phyloP scores from a whole-genome alignment of 2,329 filamentous ascomycete species.

The Fonsecaea pugnacius region DNA sequence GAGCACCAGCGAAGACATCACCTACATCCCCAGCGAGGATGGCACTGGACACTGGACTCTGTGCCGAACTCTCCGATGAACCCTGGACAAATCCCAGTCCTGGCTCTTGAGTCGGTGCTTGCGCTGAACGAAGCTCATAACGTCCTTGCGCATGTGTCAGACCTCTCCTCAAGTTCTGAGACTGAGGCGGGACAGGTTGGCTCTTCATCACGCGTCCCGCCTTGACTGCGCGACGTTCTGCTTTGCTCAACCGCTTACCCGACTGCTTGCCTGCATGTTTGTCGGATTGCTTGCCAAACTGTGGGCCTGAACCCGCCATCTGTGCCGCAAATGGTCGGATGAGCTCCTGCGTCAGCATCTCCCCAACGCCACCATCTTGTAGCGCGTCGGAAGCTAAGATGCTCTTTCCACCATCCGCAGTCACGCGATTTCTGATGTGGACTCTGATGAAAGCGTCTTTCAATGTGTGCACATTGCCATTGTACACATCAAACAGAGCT shows the following conservation, averaged over 20 bases:
- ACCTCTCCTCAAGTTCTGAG: background rate
- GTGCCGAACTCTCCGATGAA: background rate
- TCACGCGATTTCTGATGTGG: constrained; percentile 48
- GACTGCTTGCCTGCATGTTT: background rate
- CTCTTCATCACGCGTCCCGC: background rate
- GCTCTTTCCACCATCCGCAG: constrained; percentile 51
- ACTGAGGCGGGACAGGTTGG: background rate
- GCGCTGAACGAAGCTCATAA: background rate
- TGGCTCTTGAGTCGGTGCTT: background rate
- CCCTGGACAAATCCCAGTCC: background rate
- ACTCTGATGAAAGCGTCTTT: constrained; percentile 45
- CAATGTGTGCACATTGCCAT: constrained; percentile 36
- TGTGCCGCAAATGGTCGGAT: constrained; percentile 11
- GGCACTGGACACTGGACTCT: background rate
- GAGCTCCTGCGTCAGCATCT: constrained; percentile 2
- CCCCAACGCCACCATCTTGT: background rate
- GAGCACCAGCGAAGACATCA: background rate
- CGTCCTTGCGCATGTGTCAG: background rate
- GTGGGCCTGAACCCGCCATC: background rate
- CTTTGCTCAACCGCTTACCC: background rate
- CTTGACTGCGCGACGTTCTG: background rate
- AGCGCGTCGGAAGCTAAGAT: constrained; percentile 39
- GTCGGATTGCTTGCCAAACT: background rate
- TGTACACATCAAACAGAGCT: constrained; percentile 45
- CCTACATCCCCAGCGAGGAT: background rate